phyloP scores from a whole-genome alignment of 495 filamentous ascomycete genomes.

The Recurvomyces mirabilis region DNA sequence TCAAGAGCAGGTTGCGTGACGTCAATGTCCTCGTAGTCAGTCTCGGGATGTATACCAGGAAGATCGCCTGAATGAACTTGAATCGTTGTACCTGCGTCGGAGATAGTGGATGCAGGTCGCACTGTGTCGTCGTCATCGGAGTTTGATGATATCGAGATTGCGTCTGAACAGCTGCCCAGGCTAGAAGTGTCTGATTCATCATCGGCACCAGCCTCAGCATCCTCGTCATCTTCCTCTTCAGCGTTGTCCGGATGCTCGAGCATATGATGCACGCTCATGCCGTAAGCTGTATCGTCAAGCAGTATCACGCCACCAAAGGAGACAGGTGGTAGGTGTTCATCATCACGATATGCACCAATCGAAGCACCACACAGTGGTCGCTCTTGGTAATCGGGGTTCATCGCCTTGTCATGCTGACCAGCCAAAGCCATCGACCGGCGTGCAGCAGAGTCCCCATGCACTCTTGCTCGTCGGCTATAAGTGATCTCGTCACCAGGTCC shows the following conservation, averaged over 20 bases:
- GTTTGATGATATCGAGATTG: conserved; percentile 7
- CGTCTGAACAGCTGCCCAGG: conserved; percentile 14
- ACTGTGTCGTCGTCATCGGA: conserved; percentile 20
- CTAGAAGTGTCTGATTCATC: conserved; percentile 17
- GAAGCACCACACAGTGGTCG: conserved; percentile 76
- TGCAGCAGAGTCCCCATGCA: conserved; percentile 1
- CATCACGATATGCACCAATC: conserved; percentile 79
- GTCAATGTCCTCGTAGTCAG: conserved; percentile 38
- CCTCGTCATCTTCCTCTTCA: conserved; percentile 32
- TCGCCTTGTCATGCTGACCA: conserved; percentile 15
- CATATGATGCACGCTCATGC: conserved; percentile 94
- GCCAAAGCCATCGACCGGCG: conserved; percentile 8
- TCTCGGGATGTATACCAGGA: conserved; percentile 21
- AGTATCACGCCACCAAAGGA: conserved; percentile 80
- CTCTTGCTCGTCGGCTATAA: conserved; percentile 28
- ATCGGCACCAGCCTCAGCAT: conserved; percentile 22
- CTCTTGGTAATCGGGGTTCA: conserved; percentile 58
- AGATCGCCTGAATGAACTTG: conserved; percentile 20
- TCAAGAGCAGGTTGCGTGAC: conserved; percentile 29
- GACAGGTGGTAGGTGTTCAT: conserved; percentile 74
- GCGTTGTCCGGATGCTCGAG: conserved; percentile 68
- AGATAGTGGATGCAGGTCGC: conserved; percentile 11
- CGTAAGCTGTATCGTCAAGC: conserved; percentile 71
- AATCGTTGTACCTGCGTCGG: neutral
- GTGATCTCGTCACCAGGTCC: conserved; percentile 27